These are phyloP conservation scores for Rhynchospora pubera DNA, from an alignment of 176 grass and related monocot genomes.

Conservation along the genomic window DNA sequence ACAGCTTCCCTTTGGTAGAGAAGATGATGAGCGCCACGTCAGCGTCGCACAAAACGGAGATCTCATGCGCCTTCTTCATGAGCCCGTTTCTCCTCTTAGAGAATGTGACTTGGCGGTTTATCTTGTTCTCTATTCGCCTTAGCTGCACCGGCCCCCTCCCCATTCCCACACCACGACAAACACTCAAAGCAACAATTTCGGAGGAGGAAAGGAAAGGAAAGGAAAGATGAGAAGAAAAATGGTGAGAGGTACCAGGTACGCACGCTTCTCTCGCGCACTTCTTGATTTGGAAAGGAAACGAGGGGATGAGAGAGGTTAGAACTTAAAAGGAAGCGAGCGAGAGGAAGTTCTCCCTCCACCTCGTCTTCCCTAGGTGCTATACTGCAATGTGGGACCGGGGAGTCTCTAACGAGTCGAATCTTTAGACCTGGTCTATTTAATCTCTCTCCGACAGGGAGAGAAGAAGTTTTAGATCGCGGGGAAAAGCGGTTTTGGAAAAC, in stretches of 20 bases:
- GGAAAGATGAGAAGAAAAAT: background rate
- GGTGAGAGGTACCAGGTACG: too few relatives aligned
- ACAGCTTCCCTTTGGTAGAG: slow-evolving; percentile 36
- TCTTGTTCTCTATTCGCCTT: slow-evolving; percentile 44
- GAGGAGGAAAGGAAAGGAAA: background rate
- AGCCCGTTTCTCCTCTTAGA: slow-evolving; percentile 33
- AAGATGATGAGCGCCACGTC: slow-evolving; percentile 39
- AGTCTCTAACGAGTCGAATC: background rate
- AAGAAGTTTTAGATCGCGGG: slow-evolving; percentile 17
- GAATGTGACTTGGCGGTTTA: slow-evolving; percentile 40
- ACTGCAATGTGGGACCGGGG: background rate
- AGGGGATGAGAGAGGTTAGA: background rate
- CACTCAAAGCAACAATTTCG: background rate
- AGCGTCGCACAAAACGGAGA: slow-evolving; percentile 35
- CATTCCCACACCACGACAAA: background rate
- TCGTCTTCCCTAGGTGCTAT: background rate
- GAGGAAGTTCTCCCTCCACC: background rate
- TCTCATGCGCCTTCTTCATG: slow-evolving; percentile 45
- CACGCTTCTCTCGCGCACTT: background rate
- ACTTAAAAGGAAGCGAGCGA: background rate
- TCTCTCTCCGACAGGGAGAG: background rate
- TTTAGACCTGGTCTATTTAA: background rate
- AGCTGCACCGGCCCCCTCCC: slow-evolving; percentile 41
- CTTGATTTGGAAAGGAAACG: slow-evolving; percentile 14
- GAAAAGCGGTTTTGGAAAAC: slow-evolving; percentile 28